Evolutionary conservation across 805 yeast genomes (phyloP).

Genomic region (Saccharomyces jurei): DNA sequence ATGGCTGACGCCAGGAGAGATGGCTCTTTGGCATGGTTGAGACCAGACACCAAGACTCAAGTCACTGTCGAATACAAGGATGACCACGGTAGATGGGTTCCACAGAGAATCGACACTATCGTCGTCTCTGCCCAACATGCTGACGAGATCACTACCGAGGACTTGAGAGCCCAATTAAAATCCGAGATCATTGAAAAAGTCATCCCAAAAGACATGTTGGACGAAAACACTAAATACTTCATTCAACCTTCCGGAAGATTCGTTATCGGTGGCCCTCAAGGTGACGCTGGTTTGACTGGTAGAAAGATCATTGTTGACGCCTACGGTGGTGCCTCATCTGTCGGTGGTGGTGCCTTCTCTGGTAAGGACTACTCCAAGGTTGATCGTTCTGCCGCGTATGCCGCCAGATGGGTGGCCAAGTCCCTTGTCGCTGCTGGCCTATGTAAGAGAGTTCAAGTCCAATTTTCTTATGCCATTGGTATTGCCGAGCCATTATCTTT

Average conservation of each 20-base stretch:
- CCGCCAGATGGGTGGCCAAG: slow-evolving; percentile 99
- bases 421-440: slow-evolving; percentile 90
- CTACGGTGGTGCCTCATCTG: slow-evolving; percentile 99
- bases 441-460: slow-evolving; percentile 95
- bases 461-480: slow-evolving; percentile 99
- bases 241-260: slow-evolving; percentile 99
- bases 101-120: slow-evolving; percentile 93
- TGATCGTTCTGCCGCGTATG: slow-evolving; percentile 99
- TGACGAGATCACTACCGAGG: slow-evolving; percentile 89
- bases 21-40: slow-evolving; percentile 90
- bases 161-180: slow-evolving; percentile 69
- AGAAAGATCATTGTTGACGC: slow-evolving; percentile 99
- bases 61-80: slow-evolving; percentile 94
- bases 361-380: slow-evolving; percentile 99
- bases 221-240: slow-evolving; percentile 93
- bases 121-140: slow-evolving; percentile 98
- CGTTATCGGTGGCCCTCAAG: slow-evolving; percentile 99
- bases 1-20: slow-evolving; percentile 96
- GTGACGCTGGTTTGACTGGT: slow-evolving; percentile 99
- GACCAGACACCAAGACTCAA: slow-evolving; percentile 99
- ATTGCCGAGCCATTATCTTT: slow-evolving; percentile 98
- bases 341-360: slow-evolving; percentile 99
- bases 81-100: slow-evolving; percentile 92
- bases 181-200: slow-evolving; percentile 85
- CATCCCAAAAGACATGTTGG: slow-evolving; percentile 82